Evolutionary conservation across 768 basidiomycete species (phyloP), one percentile per base, ranked within the genome.

Genomic region (Chlorophyllum brunneum): DNA sequence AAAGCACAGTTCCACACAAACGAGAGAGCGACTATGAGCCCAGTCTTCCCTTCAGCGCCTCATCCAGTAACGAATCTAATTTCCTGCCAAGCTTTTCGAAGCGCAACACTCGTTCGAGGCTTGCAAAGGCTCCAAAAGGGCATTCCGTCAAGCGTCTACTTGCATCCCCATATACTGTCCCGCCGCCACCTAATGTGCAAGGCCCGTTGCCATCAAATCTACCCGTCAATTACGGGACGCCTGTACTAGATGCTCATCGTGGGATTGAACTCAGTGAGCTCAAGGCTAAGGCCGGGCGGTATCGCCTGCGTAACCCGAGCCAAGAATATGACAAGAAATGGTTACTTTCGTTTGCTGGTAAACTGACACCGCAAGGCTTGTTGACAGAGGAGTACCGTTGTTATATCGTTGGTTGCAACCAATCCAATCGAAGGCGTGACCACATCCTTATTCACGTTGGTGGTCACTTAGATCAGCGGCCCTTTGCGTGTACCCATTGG

Each of bases 361-460:
- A 81, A 57, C 67, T 88, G 30, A 79, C 85, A 6, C 63, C 67
- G 15, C 69, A 71, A 30, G 86, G 86, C 5, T 77, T 82, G 59
- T 70, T 78, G 9, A 62, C 83, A 16, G 70, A 75, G 8, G 79
- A 86, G 36, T 88, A 79, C 58, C 75, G 86, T 31, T 88, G 86
- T 59, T 88, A 88, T 59, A 68, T 88, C 36, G 58, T 70, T 18
- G 86, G 82, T 6, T 88, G 86, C 63, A 65, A 70, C 23, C 86
- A 88, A 62, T 73, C 68, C 49, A 88, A 88, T 71, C 87, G 83
- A 65, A 74, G 86, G 51, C 71, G 82, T 49, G 86, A 88, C 61
- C 86, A 88, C 56, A 88, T 88, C 55, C 63, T 86, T 26, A 85
- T 85, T 31, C 86, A 88, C 54, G 76, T 88, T 27, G 85, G 86